Evolutionary conservation across 2,329 filamentous ascomycete genomes (phyloP).

Genomic region (Emydomyces testavorans): DNA sequence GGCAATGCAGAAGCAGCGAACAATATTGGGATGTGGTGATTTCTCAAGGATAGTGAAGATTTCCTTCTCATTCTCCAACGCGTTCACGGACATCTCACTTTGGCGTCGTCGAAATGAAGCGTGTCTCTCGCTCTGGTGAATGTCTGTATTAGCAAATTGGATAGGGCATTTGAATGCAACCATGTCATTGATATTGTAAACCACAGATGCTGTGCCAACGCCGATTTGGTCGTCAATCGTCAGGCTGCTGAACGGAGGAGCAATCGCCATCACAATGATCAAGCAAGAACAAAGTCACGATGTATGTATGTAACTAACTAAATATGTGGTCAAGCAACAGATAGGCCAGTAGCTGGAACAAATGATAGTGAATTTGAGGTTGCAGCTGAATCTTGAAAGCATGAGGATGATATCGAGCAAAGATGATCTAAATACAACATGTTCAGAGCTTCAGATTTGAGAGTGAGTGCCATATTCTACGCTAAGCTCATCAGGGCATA

Average conservation of each 20-base stretch:
- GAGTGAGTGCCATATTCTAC: not conserved
- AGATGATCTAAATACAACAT: too few relatives aligned
- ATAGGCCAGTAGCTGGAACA: not conserved
- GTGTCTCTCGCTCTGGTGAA: not conserved
- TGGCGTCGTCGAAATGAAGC: not conserved
- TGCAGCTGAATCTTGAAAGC: not conserved
- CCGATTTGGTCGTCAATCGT: conserved; percentile 2
- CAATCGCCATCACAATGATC: not conserved
- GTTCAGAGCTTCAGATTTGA: not conserved
- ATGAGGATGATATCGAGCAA: not conserved
- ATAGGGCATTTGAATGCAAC: conserved; percentile 6
- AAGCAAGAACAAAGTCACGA: not conserved
- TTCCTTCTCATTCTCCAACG: conserved; percentile 3
- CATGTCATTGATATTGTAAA: conserved; percentile 1
- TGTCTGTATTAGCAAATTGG: not conserved
- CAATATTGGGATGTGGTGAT: conserved; percentile 6
- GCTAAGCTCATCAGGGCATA: not conserved
- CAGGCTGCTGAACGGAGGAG: not conserved
- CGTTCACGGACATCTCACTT: not conserved
- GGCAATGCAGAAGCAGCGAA: not conserved
- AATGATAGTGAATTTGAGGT: too few relatives aligned
- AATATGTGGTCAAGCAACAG: not conserved
- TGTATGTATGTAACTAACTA: too few relatives aligned
- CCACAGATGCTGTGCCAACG: conserved; percentile 3
- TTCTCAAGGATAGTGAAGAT: not conserved